Evolutionary conservation across 495 filamentous ascomycete genomes (phyloP), one percentile per base, ranked within the genome.

Genomic region (Talaromyces thailandensis): DNA sequence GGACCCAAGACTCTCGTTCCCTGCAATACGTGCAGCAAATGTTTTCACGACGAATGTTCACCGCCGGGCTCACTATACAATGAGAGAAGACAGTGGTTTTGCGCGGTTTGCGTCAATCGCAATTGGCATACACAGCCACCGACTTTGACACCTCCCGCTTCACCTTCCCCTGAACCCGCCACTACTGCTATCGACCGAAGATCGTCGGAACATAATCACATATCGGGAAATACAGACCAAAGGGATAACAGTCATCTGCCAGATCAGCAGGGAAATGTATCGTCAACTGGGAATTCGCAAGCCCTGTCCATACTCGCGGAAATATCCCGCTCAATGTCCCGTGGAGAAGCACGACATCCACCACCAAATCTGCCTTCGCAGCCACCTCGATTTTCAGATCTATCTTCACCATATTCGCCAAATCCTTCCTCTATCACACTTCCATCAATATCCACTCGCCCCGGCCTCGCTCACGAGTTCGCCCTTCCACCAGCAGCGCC

Each of bases 101-200:
- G 64, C 25, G 37, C 56, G 5, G 29, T 63, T 43, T 65, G 64
- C 26, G 64, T 65, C 18, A 6, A 45, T n/a, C 61, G 55, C 18
- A 62, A 62, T n/a, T 65, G 64, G 64, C 64, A 65, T 56, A 24
- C 14, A 18, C 29, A 56, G 11, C 64, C 64, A 1, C 64, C 64
- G 51, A 56, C 61, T 8, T n/a, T 65, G 9, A 65, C 61, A 23
- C 64, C 64, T 16, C 64, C 64, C 25, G 57, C 32, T 9, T 65
- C 64, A 16, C 64, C 64, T 26, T 35, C 25, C 9, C 52, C 55
- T 18, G 23, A 43, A 16, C 59, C 63, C 12, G 23, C 43, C 16
- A 28, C 52, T 25, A 6, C 26, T 6, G 52, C 2, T 52, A 52
- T 31, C 6, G 26, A 56, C 14, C 52, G 52, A 31, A 35, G 32